Evolutionary conservation across 768 basidiomycete species (phyloP), one percentile per base, ranked within the genome.

Genomic region (Russula brevipes): DNA sequence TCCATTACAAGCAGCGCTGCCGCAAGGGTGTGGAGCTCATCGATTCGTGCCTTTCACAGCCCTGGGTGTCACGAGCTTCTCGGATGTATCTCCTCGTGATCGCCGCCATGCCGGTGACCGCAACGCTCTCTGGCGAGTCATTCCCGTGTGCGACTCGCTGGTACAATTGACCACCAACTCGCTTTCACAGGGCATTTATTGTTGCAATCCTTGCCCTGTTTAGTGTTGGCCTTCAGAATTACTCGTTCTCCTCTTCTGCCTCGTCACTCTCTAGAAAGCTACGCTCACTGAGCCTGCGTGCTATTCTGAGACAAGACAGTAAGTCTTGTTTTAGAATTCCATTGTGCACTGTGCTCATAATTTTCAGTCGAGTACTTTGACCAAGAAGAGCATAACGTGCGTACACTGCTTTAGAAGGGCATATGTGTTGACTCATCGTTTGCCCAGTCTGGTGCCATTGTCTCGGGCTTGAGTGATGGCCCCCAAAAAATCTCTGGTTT

Each of bases 221-320:
- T 5, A 66, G 78, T 38, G 86, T 90, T 50, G 79, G 79, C 41
- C 52, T 77, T 55, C 90, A 94, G 71, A 87, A 86, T 66, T 87
- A 80, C 68, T 73, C 82, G 55, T 92, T 91, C 70, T 73, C 83
- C 8, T 71, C 76, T 2, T 77, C 89, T 5, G 89, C 91, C 45
- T 84, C 90, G 4, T 76, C 74, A 3, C 74, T 97, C 54, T 86
- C 87, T 1, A 75, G 80, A 39, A 86, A 83, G 59, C 71, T 98
- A 50, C 84, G 94, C 41, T 79, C 78, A 0, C 70, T 87, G 55
- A 82, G 79, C 63, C 94, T 97, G 82, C 79, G 74, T 54, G 84
- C 94, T 5, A 86, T 92, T 53, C 76, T 97, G 12, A 80, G 91
- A 54, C 92, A 95, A 78, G 94, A 96, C 70, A 85, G 89, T 84